phyloP scores from a whole-genome alignment of 1,284 basidiomycete genomes.

The Ceratobasidium papillatum region DNA sequence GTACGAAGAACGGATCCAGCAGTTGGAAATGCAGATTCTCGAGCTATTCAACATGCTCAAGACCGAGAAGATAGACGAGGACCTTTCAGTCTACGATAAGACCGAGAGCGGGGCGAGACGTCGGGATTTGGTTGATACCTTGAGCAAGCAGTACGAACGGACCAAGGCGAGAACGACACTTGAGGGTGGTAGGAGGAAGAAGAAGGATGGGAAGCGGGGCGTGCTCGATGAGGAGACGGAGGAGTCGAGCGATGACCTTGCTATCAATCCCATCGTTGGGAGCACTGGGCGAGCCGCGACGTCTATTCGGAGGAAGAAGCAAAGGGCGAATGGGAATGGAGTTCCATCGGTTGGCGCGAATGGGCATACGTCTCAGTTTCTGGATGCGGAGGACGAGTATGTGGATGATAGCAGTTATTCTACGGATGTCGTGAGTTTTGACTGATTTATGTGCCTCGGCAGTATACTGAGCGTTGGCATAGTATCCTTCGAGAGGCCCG shows the following conservation, averaged over 20 bases:
- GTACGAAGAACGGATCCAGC: conserved; percentile 88
- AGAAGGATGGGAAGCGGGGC: conserved; percentile 49
- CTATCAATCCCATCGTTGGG: conserved; percentile 10
- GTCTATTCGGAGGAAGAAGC: conserved; percentile 49
- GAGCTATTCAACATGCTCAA: conserved; percentile 94
- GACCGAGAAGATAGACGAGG: conserved; percentile 63
- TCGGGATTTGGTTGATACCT: conserved; percentile 78
- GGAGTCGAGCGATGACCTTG: conserved; percentile 35
- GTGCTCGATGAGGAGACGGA: conserved; percentile 51
- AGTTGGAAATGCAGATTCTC: conserved; percentile 91
- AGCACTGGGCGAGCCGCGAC: conserved; percentile 37
- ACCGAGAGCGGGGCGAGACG: conserved; percentile 66
- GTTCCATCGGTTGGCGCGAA: conserved; percentile 55
- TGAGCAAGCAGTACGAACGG: conserved; percentile 85
- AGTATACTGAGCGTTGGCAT: conserved; percentile 43
- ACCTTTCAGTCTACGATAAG: conserved; percentile 47
- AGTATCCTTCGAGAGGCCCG: conserved; percentile 59
- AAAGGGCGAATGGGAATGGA: conserved; percentile 50
- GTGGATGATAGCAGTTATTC: conserved; percentile 70
- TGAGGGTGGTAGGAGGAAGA: conserved; percentile 68
- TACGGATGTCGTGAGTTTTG: conserved; percentile 48
- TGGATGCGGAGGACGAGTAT: conserved; percentile 89
- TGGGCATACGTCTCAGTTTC: conserved; percentile 80
- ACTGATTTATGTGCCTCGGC: background rate
- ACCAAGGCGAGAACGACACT: conserved; percentile 86